Conservation (phyloP, 1,284 basidiomycete genomes). For the Apiotrichum mycotoxinovorans region DNA sequence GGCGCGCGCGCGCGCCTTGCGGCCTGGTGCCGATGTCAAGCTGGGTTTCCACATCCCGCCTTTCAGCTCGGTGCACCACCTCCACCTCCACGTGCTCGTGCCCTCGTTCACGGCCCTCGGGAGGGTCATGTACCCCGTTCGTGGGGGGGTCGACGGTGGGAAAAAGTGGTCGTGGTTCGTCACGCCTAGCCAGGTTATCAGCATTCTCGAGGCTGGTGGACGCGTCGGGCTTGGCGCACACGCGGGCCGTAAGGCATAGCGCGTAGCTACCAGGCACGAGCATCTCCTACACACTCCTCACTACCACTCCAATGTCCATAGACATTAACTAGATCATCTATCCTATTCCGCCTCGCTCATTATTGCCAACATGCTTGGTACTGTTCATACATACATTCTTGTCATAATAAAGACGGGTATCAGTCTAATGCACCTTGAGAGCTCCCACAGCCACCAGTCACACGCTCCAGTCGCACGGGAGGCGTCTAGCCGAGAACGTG, state of each 20-base stretch:
- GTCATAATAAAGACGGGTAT: background rate
- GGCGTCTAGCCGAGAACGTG: constrained; percentile 38
- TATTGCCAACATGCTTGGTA: background rate
- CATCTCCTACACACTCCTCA: too few species aligned
- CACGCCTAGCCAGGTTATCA: constrained; percentile 61
- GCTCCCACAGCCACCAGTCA: background rate
- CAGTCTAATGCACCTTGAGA: background rate
- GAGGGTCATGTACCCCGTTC: constrained; percentile 61
- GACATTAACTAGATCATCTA: background rate
- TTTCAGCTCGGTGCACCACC: constrained; percentile 70
- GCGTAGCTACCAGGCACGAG: too few species aligned
- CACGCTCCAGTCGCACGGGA: background rate
- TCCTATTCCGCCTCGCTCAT: too few species aligned
- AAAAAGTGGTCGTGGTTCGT: constrained; percentile 79
- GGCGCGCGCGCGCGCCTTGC: constrained; percentile 56
- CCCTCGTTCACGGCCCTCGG: constrained; percentile 60
- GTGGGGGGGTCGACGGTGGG: constrained; percentile 30
- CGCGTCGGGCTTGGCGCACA: constrained; percentile 52
- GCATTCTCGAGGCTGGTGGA: constrained; percentile 60
- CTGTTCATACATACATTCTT: background rate
- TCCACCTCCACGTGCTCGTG: constrained; percentile 73
- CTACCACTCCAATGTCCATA: too few species aligned
- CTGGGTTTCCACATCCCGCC: constrained; percentile 80
- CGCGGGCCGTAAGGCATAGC: constrained; percentile 3
- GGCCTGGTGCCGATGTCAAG: constrained; percentile 46